A percentile compares a stretch with the other conserved stretches of the same genome.
These are phyloP conservation scores for Gossypium bickii DNA, from an alignment of 345 rosid genomes.

Conservation along the genomic window DNA sequence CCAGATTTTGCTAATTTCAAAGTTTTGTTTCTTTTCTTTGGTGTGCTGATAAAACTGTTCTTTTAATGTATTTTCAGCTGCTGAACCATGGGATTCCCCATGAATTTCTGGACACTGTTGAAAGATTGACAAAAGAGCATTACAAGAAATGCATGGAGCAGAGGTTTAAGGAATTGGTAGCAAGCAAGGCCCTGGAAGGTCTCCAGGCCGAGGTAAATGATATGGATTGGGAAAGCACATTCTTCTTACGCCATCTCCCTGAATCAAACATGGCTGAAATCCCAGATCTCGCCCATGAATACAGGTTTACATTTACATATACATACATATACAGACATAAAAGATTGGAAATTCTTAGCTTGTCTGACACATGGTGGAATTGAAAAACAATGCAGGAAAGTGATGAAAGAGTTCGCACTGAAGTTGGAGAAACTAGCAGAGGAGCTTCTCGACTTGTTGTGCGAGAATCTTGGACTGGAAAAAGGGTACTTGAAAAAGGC, in stretches of 20 bases:
- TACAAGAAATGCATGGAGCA: constrained; percentile 87
- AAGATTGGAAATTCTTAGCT: too few relatives aligned
- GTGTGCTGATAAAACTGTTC: neutral
- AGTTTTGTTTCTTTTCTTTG: neutral
- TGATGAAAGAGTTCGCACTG: constrained; percentile 69
- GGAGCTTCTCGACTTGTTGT: constrained; percentile 65
- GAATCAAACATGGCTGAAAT: constrained; percentile 53
- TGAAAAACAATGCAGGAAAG: constrained; percentile 35
- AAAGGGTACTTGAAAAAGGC: constrained; percentile 68
- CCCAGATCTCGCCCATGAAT: constrained; percentile 71
- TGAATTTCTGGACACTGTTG: constrained; percentile 68
- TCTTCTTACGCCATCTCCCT: constrained; percentile 71
- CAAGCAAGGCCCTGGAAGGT: constrained; percentile 57
- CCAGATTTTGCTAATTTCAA: neutral
- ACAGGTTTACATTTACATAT: constrained; percentile 38
- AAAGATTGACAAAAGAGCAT: constrained; percentile 68
- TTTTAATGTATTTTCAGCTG: constrained; percentile 12
- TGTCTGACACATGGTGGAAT: neutral
- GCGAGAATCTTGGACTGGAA: constrained; percentile 85
- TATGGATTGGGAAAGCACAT: constrained; percentile 95
- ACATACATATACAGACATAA: too few relatives aligned
- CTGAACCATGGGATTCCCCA: constrained; percentile 73
- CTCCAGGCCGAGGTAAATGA: constrained; percentile 60
- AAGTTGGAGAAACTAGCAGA: constrained; percentile 79
- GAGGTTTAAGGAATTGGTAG: constrained; percentile 70